Evolutionary conservation across 768 basidiomycete genomes (phyloP).

Genomic region (Panus rudis): DNA sequence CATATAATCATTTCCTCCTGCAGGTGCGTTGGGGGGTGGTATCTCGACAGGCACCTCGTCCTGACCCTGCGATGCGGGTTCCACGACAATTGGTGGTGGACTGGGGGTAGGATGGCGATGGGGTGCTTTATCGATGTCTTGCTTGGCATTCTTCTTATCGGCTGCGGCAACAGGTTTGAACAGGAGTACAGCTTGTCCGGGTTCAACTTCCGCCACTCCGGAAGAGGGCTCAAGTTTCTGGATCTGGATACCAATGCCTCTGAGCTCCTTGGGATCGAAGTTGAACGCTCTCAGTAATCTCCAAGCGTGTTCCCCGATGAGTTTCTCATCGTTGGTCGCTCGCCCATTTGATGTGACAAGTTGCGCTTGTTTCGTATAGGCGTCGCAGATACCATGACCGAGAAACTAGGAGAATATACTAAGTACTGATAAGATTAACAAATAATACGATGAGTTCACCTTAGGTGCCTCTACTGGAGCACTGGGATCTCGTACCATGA

Average conservation of each 20-base stretch:
- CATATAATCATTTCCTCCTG: constrained; percentile 8
- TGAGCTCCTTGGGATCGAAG: constrained; percentile 80
- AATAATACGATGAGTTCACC: constrained; percentile 33
- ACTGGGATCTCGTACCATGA: constrained; percentile 79
- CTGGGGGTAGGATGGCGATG: background rate
- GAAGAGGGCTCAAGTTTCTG: constrained; percentile 69
- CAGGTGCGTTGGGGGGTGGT: background rate
- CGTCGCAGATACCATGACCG: constrained; percentile 83
- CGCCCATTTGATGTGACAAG: constrained; percentile 53
- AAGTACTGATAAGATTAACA: constrained; percentile 2
- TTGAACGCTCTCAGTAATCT: constrained; percentile 62
- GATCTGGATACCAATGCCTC: constrained; percentile 88
- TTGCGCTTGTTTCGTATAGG: constrained; percentile 67
- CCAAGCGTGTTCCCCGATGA: constrained; percentile 76
- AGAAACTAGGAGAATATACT: constrained; percentile 53
- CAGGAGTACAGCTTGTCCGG: constrained; percentile 54
- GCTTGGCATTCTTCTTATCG: constrained; percentile 4
- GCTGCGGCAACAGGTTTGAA: constrained; percentile 36
- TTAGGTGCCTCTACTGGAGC: constrained; percentile 91
- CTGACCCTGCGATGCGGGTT: constrained; percentile 29
- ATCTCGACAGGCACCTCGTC: constrained; percentile 1
- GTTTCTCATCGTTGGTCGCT: constrained; percentile 64
- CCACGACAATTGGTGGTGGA: constrained; percentile 16
- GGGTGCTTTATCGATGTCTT: background rate
- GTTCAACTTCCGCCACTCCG: constrained; percentile 24